These are phyloP conservation scores for Selaginella tamariscina DNA, from an alignment of 75 land plant species.

Conservation along the genomic window DNA sequence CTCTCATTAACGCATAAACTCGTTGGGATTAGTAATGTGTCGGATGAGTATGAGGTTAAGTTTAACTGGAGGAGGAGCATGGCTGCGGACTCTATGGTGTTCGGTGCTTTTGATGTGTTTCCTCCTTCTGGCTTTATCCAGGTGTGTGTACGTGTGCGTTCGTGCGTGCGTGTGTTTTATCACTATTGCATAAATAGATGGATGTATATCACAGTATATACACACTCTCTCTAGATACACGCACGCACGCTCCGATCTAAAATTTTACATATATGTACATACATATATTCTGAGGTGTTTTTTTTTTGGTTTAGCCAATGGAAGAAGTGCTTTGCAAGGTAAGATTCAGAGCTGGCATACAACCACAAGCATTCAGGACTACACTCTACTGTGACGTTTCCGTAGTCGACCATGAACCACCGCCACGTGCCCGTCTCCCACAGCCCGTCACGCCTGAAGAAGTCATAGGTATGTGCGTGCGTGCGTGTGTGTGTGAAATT, in stretches of 20 bases:
- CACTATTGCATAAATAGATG: too few relatives aligned
- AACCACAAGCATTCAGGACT: conserved; percentile 26
- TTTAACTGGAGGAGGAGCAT: conserved; percentile 22
- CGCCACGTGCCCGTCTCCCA: background rate
- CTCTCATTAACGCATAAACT: conserved; percentile 19
- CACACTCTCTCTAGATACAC: too few relatives aligned
- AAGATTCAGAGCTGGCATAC: conserved; percentile 26
- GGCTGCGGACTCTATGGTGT: conserved; percentile 21
- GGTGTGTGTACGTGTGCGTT: too few relatives aligned
- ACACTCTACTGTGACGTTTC: conserved; percentile 16
- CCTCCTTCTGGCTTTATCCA: conserved; percentile 22
- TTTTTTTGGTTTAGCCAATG: too few relatives aligned
- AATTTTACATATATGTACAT: too few relatives aligned
- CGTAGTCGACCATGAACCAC: background rate
- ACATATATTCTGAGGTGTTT: too few relatives aligned
- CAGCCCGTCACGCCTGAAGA: background rate
- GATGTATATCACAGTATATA: too few relatives aligned
- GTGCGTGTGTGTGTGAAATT: too few relatives aligned
- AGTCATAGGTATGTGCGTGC: too few relatives aligned
- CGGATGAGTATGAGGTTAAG: conserved; percentile 8
- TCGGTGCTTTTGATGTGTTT: conserved; percentile 22
- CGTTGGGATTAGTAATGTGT: conserved; percentile 18
- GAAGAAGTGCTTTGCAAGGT: conserved; percentile 1
- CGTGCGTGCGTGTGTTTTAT: too few relatives aligned
- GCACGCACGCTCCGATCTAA: too few relatives aligned